Base-by-base conservation (phyloP, 352 stramenopile species). In the Halophytophthora batemanensis region DNA sequence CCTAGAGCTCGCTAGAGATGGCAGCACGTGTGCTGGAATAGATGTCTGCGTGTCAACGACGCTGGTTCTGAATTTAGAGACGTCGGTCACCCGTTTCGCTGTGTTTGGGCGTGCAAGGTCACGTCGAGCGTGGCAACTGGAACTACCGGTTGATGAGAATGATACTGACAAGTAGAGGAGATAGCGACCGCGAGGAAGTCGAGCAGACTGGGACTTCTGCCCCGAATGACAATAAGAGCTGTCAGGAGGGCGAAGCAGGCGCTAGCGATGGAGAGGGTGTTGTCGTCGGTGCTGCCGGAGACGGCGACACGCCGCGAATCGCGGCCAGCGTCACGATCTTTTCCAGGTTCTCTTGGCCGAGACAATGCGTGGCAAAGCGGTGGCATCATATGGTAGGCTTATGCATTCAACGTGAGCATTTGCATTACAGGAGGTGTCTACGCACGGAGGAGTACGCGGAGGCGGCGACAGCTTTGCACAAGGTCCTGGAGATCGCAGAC, bases 381-480 rank as follows among this genome's bases (percentile, higher is more conserved):
- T 19, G 19, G 10, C 10, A 2, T 22, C 14, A 15, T 34, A 2
- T 4, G 51, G 33, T 15, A 2, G n/a, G 39, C 35, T 18, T 15
- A 14, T n/a, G 38, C 40, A 35, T 41, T 13, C 12, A 56, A 12
- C 46, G 29, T 37, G 2, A 13, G 3, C 7, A 12, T 43, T 15
- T 39, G 21, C 21, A 45, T 43, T 29, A 21, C 34, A 87, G 77
- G 18, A 65, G 64, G 18, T 86, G 73, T 25, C 53, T 88, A 11
- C 42, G 52, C 25, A 56, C 33, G 0, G 77, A 77, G 13, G 69
- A 78, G 21, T 73, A 68, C 18, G 34, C 51, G 17, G 76, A 77
- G 48, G 75, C 73, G 18, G 53, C 75, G 19, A 48, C 61, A 13
- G 77, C 71, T 8, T 40, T 86, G 14, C 61, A 56, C 56, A 81